These are phyloP conservation scores for Eustoma russellianum DNA, from an alignment of 257 asterid genomes.

Conservation along the genomic window DNA sequence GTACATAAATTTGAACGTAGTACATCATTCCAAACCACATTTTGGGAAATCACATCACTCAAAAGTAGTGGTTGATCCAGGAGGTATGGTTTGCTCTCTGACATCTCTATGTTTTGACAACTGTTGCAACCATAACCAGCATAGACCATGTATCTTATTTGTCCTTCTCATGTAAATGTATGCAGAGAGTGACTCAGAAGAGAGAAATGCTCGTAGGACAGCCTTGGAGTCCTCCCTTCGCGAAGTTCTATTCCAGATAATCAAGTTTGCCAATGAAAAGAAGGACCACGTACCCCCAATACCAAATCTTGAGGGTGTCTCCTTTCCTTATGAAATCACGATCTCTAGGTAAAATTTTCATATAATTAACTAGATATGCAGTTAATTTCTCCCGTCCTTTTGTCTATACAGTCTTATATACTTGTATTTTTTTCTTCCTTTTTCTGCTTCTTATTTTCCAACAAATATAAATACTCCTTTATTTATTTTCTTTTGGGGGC, in stretches of 20 bases:
- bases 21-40: slow-evolving; percentile 60
- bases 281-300: slow-evolving; percentile 89
- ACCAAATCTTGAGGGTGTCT: slow-evolving; percentile 72
- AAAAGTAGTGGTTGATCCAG: slow-evolving; percentile 62
- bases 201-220: slow-evolving; percentile 62
- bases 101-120: neutral
- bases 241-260: slow-evolving; percentile 84
- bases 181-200: slow-evolving; percentile 49
- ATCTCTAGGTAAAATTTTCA: slow-evolving; percentile 58
- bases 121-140: neutral
- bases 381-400: no score
- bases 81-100: slow-evolving; percentile 40
- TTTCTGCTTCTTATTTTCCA: no score
- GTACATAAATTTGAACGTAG: slow-evolving; percentile 74
- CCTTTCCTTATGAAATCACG: slow-evolving; percentile 85
- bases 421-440: no score
- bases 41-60: slow-evolving; percentile 58
- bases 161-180: slow-evolving; percentile 9
- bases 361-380: no score
- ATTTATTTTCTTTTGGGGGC: no score
- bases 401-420: no score
- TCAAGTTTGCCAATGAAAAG: slow-evolving; percentile 84
- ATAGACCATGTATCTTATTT: neutral
- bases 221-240: slow-evolving; percentile 71
- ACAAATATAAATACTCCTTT: no score